phyloP scores from a whole-genome alignment of 768 basidiomycete genomes.

The Mycena pura region DNA sequence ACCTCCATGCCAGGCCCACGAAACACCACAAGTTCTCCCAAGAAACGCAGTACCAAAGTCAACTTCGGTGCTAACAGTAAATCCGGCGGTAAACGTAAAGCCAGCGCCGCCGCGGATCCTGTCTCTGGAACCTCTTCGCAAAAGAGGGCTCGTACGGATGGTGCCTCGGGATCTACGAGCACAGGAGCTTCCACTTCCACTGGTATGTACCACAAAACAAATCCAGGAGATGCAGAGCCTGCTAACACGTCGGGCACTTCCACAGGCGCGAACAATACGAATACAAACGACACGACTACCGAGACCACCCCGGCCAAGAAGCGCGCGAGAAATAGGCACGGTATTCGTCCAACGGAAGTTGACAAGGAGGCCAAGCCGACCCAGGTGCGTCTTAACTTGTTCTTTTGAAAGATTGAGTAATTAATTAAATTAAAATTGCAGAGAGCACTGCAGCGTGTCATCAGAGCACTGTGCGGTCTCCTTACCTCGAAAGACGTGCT shows the following conservation, averaged over 20 bases:
- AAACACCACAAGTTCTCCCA: background rate
- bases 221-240: background rate
- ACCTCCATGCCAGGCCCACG: background rate
- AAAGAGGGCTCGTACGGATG: background rate
- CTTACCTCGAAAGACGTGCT: background rate
- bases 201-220: too few relatives aligned
- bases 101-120: background rate
- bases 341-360: slow-evolving; percentile 4
- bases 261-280: background rate
- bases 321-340: background rate
- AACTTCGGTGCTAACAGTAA: background rate
- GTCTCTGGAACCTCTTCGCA: background rate
- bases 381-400: background rate
- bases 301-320: background rate
- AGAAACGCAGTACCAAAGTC: background rate
- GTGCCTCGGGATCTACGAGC: too few relatives aligned
- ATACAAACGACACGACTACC: background rate
- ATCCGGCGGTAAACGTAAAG: background rate
- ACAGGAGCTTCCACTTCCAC: background rate
- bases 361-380: background rate
- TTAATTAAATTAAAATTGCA: slow-evolving; percentile 5
- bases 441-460: slow-evolving; percentile 4
- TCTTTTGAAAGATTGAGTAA: too few relatives aligned
- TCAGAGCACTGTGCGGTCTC: background rate
- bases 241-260: background rate